Percentiles rank a stretch among this genome's conserved stretches.
Evolutionary conservation across 371 early-diverging fungal species (phyloP).

Genomic region (Apophysomyces variabilis): DNA sequence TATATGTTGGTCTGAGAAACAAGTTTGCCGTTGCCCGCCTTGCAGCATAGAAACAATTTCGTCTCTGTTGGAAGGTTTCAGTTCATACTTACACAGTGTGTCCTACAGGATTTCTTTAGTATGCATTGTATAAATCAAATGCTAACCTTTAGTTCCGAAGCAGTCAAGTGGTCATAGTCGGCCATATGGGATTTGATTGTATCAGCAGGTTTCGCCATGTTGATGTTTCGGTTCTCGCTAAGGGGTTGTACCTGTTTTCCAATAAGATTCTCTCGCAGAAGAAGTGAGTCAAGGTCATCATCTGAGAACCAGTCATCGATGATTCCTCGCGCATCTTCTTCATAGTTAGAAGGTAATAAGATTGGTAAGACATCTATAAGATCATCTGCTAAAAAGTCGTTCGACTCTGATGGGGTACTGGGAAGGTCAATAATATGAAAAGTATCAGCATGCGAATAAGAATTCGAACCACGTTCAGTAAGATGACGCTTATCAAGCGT

Average conservation of each 20-base stretch:
- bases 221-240: neutral
- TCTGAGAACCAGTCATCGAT: neutral
- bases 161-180: neutral
- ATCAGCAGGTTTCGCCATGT: neutral
- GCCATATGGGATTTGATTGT: neutral
- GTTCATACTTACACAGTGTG: slow-evolving; percentile 8
- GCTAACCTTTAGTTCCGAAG: neutral
- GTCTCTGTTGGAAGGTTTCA: slow-evolving; percentile 12
- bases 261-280: slow-evolving; percentile 1
- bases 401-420: neutral
- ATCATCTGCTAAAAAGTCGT: slow-evolving; percentile 1
- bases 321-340: slow-evolving; percentile 2
- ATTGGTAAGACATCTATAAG: slow-evolving; percentile 5
- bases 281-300: neutral
- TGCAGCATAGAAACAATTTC: slow-evolving; percentile 11
- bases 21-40: neutral
- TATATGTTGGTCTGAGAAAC: neutral
- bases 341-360: neutral
- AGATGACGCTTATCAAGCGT: neutral
- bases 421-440: slow-evolving; percentile 2
- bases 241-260: slow-evolving; percentile 2
- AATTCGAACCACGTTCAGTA: neutral
- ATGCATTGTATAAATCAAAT: neutral
- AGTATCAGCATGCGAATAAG: neutral
- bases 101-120: neutral